phyloP scores from a whole-genome alignment of 2,329 filamentous ascomycete genomes.

The Ambrosiella cleistominuta region DNA sequence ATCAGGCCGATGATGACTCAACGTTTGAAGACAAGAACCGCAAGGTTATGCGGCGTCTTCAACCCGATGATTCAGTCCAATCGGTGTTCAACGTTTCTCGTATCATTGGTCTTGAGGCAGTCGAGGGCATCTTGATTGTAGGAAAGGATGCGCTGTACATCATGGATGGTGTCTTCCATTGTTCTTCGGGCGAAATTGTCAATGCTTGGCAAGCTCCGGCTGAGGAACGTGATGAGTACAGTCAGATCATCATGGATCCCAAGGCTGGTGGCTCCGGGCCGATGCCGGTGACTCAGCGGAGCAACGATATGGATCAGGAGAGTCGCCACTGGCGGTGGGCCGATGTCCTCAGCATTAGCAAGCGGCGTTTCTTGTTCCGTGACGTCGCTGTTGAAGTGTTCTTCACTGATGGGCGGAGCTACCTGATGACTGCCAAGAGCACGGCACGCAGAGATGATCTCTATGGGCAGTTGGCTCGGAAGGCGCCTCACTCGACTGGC shows the following conservation, averaged over 20 bases:
- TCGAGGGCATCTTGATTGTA: constrained; percentile 81
- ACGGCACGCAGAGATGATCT: constrained; percentile 60
- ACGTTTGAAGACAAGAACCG: constrained; percentile 89
- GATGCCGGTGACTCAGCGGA: background rate
- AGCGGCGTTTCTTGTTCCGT: constrained; percentile 83
- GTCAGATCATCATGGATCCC: constrained; percentile 69
- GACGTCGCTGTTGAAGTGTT: constrained; percentile 96
- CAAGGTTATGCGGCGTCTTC: constrained; percentile 87
- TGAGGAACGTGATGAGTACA: constrained; percentile 87
- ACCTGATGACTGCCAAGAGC: constrained; percentile 72
- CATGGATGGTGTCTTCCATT: constrained; percentile 91
- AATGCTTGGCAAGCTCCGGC: constrained; percentile 85
- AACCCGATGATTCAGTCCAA: constrained; percentile 80
- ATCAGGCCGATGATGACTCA: constrained; percentile 57
- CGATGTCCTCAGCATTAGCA: constrained; percentile 88
- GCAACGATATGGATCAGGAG: constrained; percentile 45
- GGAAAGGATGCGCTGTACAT: constrained; percentile 87
- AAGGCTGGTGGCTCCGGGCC: background rate
- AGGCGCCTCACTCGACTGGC: constrained; percentile 61
- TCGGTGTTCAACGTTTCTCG: constrained; percentile 90
- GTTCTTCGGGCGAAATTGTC: constrained; percentile 87
- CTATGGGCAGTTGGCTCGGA: constrained; percentile 54
- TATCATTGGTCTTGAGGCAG: constrained; percentile 81
- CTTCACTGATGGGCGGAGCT: constrained; percentile 91
- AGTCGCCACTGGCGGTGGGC: constrained; percentile 86